Base-by-base conservation (phyloP, 2,329 filamentous ascomycete species). In the Pestalotiopsis sp. region DNA sequence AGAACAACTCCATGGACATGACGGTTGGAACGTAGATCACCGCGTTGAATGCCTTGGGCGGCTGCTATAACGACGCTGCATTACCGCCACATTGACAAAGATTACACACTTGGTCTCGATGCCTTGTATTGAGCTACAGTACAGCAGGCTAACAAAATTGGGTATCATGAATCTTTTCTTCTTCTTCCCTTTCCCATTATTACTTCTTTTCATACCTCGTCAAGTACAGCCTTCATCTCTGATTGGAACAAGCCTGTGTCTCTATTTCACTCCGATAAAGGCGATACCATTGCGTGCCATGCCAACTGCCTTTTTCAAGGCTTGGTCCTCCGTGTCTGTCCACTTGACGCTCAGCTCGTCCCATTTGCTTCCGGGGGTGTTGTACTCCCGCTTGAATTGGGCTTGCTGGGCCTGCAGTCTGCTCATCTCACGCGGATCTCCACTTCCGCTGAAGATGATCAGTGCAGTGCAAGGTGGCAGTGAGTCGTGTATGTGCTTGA, bases 251-350 rank as follows among this genome's bases (percentile, higher is more conserved):
- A 36, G 57, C 36, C 3, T n/a, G 9, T n/a, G 9, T 40, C 20
- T 40, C 23, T 41, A 92, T 79, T 92, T 92, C 13, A 92, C 88
- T 1, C 83, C 83, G 65, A 92, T 80, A 74, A 92, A 92, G 0
- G 87, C 90, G 64, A 92, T 83, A 2, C 90, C 90, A 45, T 88
- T 84, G 62, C 90, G 84, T 9, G 90, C 90, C 61, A 81, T 81
- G 66, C 81, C 82, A 20, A 87, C 86, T 0, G 90, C 90, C 74
- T 80, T 83, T 74, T 83, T 86, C 72, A 92, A 80, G 49, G 85
- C 87, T 80, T 92, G 89, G 60, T 91, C 88, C 78, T 92, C 90
- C 0, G 78, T 81, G 74, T 92, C 90, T 11, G 90, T 92, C 90
- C 90, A 92, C 78, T 88, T 85, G 68, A 92, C 88, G 73, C 84